Base-by-base conservation (phyloP, 2,329 filamentous ascomycete genomes). In the Xylariales sp. region DNA sequence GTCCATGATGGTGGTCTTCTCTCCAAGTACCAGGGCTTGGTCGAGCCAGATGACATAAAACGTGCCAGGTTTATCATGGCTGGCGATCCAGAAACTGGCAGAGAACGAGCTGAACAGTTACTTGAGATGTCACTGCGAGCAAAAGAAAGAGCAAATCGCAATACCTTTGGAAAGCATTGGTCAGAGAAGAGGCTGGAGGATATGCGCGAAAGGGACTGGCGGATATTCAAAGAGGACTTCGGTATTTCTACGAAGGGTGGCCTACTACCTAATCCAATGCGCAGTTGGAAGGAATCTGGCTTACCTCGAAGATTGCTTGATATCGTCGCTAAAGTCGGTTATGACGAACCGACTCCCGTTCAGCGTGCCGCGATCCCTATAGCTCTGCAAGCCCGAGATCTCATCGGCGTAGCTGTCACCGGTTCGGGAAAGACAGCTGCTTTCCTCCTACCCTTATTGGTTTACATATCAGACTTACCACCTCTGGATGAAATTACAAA, bases 201-300 rank as follows among this genome's bases (percentile, higher is more conserved):
- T 75, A 99, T 99, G 96, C 92, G 93, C 70, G 94, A 98, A 81
- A 87, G 96, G 78, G 96, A 99, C 81, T 99, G 96, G 96, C 93
- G 96, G 78, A 98, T 99, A 75, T 97, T 99, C 89, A 99, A 98
- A 82, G 96, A 98, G 80, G 94, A 99, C 80, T 98, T 97, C 83
- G 97, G 96, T 74, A 99, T 99, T 78, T 87, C 91, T 48, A 97
- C 94, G 8, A 98, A 97, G 80, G 96, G 96, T 65, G 95, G 95
- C 50, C 86, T 87, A 32, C 93, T 98, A 64, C 96, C 96, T 0
- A 95, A 98, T 75, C 96, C 96, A 0, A 98, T 99, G 94, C 93
- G 96, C 57, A 93, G 86, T 73, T 99, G 96, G 96, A 78, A 87
- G 54, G 96, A 99, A 80, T 97, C 94, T 3, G 86, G 86, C 5